These are phyloP conservation scores for Hericium alpestre DNA, from an alignment of 768 basidiomycete species.

Conservation along the genomic window DNA sequence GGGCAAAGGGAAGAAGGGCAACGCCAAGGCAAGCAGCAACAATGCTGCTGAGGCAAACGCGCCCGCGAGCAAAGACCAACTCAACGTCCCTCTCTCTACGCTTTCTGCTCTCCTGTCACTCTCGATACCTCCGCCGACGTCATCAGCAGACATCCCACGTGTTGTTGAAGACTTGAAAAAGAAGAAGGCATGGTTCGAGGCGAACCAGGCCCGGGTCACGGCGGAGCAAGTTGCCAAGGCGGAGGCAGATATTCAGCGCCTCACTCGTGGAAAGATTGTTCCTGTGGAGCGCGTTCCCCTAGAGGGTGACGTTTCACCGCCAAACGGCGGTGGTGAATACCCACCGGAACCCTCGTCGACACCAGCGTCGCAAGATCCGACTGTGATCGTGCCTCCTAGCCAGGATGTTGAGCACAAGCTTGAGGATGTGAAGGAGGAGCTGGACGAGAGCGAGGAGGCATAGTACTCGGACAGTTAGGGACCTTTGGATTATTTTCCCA, in stretches of 20 bases:
- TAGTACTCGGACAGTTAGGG: background rate
- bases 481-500: no score
- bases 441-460: slow-evolving; percentile 10
- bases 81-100: slow-evolving; percentile 78
- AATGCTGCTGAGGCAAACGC: slow-evolving; percentile 27
- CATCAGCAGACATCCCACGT: slow-evolving; percentile 65
- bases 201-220: slow-evolving; percentile 77
- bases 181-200: slow-evolving; percentile 92
- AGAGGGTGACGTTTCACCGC: slow-evolving; percentile 24
- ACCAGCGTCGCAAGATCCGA: slow-evolving; percentile 23
- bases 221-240: slow-evolving; percentile 74
- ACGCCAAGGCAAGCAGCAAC: slow-evolving; percentile 19
- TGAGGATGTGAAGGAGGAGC: slow-evolving; percentile 29
- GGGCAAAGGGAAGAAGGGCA: slow-evolving; percentile 53
- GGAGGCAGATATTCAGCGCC: slow-evolving; percentile 60
- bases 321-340: slow-evolving; percentile 28
- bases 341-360: slow-evolving; percentile 38
- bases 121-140: slow-evolving; percentile 83
- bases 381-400: slow-evolving; percentile 24
- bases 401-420: slow-evolving; percentile 34
- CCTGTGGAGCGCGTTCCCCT: slow-evolving; percentile 20
- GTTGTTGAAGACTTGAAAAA: slow-evolving; percentile 83
- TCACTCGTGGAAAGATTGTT: slow-evolving; percentile 37
- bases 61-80: slow-evolving; percentile 23
- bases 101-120: slow-evolving; percentile 79